A percentile compares a stretch with the other conserved stretches of the same genome.
These are phyloP conservation scores for Mariannaea elegans DNA, from an alignment of 2,329 filamentous ascomycete genomes.

Conservation along the genomic window DNA sequence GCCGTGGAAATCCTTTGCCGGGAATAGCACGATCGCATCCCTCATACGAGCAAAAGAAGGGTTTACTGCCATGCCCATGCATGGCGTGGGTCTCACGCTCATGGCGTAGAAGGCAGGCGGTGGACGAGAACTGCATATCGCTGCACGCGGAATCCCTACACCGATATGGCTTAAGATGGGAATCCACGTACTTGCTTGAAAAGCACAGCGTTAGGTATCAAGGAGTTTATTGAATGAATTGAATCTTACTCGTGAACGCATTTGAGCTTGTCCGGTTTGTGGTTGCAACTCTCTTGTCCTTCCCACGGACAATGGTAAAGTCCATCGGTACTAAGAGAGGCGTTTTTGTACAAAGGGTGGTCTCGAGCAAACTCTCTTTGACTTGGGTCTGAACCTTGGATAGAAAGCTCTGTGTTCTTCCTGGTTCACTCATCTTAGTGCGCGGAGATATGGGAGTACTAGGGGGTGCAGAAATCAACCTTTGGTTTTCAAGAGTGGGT, in stretches of 20 bases:
- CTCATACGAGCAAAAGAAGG: slow-evolving; percentile 86
- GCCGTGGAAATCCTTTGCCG: slow-evolving; percentile 90
- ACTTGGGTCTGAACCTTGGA: too few species aligned
- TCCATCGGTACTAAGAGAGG: slow-evolving; percentile 72
- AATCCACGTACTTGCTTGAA: slow-evolving; percentile 92
- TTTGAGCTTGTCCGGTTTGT: slow-evolving; percentile 95
- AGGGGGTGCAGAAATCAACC: too few species aligned
- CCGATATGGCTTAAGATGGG: slow-evolving; percentile 93
- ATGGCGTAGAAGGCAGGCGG: slow-evolving; percentile 91
- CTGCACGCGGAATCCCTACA: slow-evolving; percentile 88
- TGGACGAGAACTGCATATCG: slow-evolving; percentile 91
- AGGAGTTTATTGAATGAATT: too few species aligned
- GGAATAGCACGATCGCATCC: slow-evolving; percentile 84
- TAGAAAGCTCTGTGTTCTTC: too few species aligned
- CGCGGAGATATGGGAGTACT: too few species aligned
- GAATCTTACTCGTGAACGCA: slow-evolving; percentile 94
- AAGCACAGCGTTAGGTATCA: slow-evolving; percentile 2
- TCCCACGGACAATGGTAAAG: slow-evolving; percentile 94
- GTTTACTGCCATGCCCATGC: slow-evolving; percentile 93
- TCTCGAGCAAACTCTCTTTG: too few species aligned
- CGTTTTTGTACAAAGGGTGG: slow-evolving; percentile 77
- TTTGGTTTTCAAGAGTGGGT: too few species aligned
- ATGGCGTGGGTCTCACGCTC: slow-evolving; percentile 96
- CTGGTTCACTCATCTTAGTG: too few species aligned
- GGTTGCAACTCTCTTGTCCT: slow-evolving; percentile 76